These are phyloP conservation scores for Cadophora luteo-olivacea DNA, from an alignment of 2,329 filamentous ascomycete genomes.

Conservation along the genomic window DNA sequence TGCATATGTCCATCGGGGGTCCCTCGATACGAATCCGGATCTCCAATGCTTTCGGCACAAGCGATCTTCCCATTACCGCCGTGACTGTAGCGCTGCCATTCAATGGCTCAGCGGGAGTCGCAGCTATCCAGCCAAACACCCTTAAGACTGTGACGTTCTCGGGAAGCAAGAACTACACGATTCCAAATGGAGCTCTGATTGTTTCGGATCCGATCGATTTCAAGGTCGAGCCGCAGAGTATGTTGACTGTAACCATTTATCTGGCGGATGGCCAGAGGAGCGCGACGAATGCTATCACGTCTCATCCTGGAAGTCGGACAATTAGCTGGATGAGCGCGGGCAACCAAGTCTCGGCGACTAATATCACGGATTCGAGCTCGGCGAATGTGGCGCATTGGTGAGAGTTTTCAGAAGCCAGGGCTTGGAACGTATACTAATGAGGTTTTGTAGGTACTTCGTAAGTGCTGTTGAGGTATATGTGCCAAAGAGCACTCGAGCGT, in stretches of 20 bases:
- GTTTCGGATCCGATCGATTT: constrained; percentile 69
- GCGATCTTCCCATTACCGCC: constrained; percentile 63
- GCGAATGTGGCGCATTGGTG: constrained; percentile 49
- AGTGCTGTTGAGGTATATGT: constrained; percentile 64
- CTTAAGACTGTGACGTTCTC: constrained; percentile 64
- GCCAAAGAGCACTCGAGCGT: constrained; percentile 50
- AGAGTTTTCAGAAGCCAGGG: neutral
- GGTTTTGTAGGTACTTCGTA: constrained; percentile 60
- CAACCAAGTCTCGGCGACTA: constrained; percentile 57
- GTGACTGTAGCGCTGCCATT: constrained; percentile 63
- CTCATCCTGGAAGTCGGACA: constrained; percentile 69
- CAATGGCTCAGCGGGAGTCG: constrained; percentile 59
- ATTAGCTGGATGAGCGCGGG: constrained; percentile 65
- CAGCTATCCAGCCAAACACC: constrained; percentile 58
- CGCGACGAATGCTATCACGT: constrained; percentile 61
- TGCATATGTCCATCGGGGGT: constrained; percentile 63
- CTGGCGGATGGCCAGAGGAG: constrained; percentile 57
- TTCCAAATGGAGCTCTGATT: constrained; percentile 61
- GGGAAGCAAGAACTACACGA: constrained; percentile 56
- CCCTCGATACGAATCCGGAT: constrained; percentile 65
- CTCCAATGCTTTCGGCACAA: constrained; percentile 69
- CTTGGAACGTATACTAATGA: neutral
- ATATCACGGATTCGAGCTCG: constrained; percentile 50
- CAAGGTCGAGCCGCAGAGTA: constrained; percentile 54
- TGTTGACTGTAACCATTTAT: constrained; percentile 65